Conservation (phyloP, 768 basidiomycete species). For the Amanita exitialis region DNA sequence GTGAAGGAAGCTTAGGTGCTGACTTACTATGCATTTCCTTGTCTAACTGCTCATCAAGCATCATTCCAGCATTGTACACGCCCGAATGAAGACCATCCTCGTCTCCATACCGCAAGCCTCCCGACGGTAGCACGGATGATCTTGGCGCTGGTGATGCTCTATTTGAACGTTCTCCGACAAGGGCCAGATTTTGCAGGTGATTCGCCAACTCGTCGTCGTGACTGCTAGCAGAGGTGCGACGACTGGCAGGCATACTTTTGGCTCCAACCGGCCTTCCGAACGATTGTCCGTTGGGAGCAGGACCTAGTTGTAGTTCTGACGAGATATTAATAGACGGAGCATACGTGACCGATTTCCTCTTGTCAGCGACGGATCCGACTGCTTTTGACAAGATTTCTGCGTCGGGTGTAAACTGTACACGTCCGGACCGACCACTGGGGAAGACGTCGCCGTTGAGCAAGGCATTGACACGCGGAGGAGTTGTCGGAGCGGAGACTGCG, state of each 20-base stretch:
- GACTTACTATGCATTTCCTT: conserved; percentile 88
- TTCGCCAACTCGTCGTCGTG: conserved; percentile 76
- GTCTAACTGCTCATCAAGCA: conserved; percentile 89
- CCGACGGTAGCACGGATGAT: conserved; percentile 43
- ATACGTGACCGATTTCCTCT: conserved; percentile 82
- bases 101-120: conserved; percentile 40
- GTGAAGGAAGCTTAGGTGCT: conserved; percentile 3
- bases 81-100: conserved; percentile 54
- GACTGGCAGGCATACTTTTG: conserved; percentile 89
- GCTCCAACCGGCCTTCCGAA: conserved; percentile 65
- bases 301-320: conserved; percentile 45
- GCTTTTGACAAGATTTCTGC: conserved; percentile 57
- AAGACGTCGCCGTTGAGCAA: conserved; percentile 51
- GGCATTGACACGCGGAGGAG: conserved; percentile 72
- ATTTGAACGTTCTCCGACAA: conserved; percentile 52
- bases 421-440: conserved; percentile 27
- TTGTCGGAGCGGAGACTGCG: conserved; percentile 84
- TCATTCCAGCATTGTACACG: conserved; percentile 75
- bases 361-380: conserved; percentile 60
- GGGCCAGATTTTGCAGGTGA: conserved; percentile 63
- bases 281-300: conserved; percentile 35
- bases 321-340: conserved; percentile 70
- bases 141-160: conserved; percentile 46
- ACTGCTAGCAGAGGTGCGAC: conserved; percentile 80
- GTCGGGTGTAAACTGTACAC: conserved; percentile 45